Conservation (phyloP, 1,284 basidiomycete species). For the Exobasidium rhododendri region DNA sequence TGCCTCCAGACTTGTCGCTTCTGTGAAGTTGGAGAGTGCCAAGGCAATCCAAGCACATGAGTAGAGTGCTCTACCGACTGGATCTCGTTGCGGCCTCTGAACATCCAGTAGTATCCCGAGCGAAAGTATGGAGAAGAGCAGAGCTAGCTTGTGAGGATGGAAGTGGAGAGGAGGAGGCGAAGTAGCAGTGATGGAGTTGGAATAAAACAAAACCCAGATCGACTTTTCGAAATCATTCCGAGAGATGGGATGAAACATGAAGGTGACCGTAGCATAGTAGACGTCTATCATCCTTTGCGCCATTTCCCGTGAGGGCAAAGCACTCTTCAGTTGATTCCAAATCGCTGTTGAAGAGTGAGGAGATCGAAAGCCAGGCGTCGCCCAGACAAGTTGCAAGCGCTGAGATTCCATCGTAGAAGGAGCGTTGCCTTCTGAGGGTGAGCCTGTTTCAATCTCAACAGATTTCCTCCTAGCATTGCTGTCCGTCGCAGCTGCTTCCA, state of each 20-base stretch:
- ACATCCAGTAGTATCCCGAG: slow-evolving; percentile 14
- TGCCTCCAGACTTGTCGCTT: slow-evolving; percentile 4
- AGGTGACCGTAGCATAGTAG: slow-evolving; percentile 3
- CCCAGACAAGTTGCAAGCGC: neutral
- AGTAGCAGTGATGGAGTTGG: neutral
- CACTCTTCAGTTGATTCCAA: neutral
- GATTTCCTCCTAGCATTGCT: neutral
- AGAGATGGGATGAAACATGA: slow-evolving; percentile 12
- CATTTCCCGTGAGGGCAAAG: neutral
- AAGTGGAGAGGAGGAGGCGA: neutral
- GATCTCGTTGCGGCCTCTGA: neutral
- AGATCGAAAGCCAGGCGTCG: slow-evolving; percentile 16
- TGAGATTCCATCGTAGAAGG: neutral
- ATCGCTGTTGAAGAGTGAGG: slow-evolving; percentile 10
- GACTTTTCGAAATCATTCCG: slow-evolving; percentile 4
- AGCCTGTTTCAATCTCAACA: neutral
- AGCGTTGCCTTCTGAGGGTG: neutral
- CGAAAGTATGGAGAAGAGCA: slow-evolving; percentile 10
- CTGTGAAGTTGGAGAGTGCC: slow-evolving; percentile 9
- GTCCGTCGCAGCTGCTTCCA: neutral
- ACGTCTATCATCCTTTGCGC: slow-evolving; percentile 4
- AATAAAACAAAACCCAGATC: slow-evolving; percentile 11
- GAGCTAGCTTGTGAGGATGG: slow-evolving; percentile 13
- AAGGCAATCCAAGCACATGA: slow-evolving; percentile 12
- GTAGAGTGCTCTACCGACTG: neutral